Evolutionary conservation across 768 basidiomycete genomes (phyloP), one percentile per base, ranked within the genome.

Genomic region (Kwoniella newhampshirensis): DNA sequence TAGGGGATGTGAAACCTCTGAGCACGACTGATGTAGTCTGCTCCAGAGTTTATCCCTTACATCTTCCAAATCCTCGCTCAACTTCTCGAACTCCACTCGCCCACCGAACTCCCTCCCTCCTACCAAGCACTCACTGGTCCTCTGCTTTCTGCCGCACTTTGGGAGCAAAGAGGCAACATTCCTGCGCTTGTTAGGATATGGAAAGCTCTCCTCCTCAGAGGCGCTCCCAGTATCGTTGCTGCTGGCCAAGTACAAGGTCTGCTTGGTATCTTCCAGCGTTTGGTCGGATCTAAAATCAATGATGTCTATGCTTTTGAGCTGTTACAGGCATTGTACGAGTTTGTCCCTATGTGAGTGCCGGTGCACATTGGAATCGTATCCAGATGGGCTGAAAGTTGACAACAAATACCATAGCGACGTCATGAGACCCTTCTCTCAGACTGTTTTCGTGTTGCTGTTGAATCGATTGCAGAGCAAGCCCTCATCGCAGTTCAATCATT

Each of bases 31-130:
- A 36, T 42, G 27, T 15, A 44, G 8, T 36, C 36, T 35, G 27
- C 15, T 46, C 55, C 75, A 92, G 94, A 97, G 79, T 98, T 96
- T 72, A 86, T 98, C 44, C 94, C 96, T 3, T 99, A 96, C 74
- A 88, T 89, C 52, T 97, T 98, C 82, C 96, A 99, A 72, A 83
- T 99, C 64, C 84, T 97, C 42, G 87, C 92, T 0, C 96, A 98
- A 70, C 91, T 99, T 82, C 86, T 99, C 27, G 87, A 91, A 61
- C 78, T 90, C 2, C 92, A 94, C 64, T 57, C 77, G 1, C 79
- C 81, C 6, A 63, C 56, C 47, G 58, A 65, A n/a, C 66, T 93
- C 1, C 91, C 94, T 1, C 77, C 80, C 0, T 83, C 87, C 53
- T 99, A 97, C 78, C 85, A 86, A 25, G 78, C 81, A 26, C 80